Base-by-base conservation (phyloP, 148 eudicot species). In the Linanthus parryae region DNA sequence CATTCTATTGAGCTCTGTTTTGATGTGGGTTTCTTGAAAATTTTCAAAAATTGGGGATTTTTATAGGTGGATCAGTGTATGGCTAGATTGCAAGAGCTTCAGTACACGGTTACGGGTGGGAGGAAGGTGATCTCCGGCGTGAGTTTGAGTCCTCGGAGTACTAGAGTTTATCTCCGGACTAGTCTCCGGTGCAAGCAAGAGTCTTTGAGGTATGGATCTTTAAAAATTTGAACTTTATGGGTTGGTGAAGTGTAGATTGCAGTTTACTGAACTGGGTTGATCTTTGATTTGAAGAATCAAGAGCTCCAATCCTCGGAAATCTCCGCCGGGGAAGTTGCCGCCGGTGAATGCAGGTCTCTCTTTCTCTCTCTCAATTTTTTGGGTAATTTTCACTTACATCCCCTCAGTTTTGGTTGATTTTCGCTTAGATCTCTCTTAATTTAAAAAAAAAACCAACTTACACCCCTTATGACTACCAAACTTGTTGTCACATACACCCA, bases 61-160 rank as follows among this genome's bases (percentile, higher is more conserved):
- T 52, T 56, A 59, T 20, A 87, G 98, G 96, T 92, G 79, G 98
- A 92, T 57, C 71, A 75, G 59, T 92, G 95, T 77, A 75, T 87
- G 90, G 87, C 72, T 35, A 54, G 98, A 64, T 75, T 92, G 67
- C 87, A 92, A 63, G 98, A 92, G 71, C 77, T 92, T 44, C 96
- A 92, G 33, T 74, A 81, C 64, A 87, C 95, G 25, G 91, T 87
- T 12, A 44, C 76, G 17, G 96, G 94, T 45, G 96, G 98, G 30
- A 66, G 29, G 11, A 87, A 83, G 68, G 68, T 79, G 55, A 72
- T 76, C 3, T 51, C 71, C 39, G 89, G 80, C 2, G 82, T 76
- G n/a, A 74, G 61, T 63, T 82, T 81, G 23, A 85, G 91, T 21
- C 95, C 95, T 41, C 57, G 75, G 0, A 82, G 81, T 41, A 73